Percentiles rank a stretch among this genome's conserved stretches.
phyloP scores from a whole-genome alignment of 75 land plant species.

The Ceratopteris richardii region DNA sequence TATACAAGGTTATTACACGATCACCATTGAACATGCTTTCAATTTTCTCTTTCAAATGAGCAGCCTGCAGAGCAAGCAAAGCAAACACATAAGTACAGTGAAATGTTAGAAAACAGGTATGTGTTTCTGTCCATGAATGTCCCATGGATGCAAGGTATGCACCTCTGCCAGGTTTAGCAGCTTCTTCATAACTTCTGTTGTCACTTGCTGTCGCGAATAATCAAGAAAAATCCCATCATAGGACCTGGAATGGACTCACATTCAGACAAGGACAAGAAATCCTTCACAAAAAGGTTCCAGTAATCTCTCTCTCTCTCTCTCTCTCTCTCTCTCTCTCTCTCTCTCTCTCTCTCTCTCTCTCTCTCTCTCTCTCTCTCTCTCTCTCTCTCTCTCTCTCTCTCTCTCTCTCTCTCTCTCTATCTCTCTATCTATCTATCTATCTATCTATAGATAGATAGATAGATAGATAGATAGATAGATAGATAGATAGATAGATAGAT shows the following conservation, averaged over 20 bases:
- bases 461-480: too few relatives aligned
- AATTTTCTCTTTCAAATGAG: slow-evolving; percentile 68
- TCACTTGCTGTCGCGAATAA: slow-evolving; percentile 71
- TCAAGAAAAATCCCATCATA: slow-evolving; percentile 75
- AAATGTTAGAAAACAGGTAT: background rate
- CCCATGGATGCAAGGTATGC: too few relatives aligned
- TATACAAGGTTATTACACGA: slow-evolving; percentile 45
- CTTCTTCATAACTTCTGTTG: slow-evolving; percentile 50
- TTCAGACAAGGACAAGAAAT: too few relatives aligned
- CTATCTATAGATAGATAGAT: too few relatives aligned
- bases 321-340: background rate
- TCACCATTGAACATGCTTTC: slow-evolving; percentile 75
- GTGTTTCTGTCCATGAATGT: too few relatives aligned
- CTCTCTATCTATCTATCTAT: too few relatives aligned
- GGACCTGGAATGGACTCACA: slow-evolving; percentile 46
- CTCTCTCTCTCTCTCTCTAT: background rate
- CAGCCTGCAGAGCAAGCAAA: slow-evolving; percentile 40
- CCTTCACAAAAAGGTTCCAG: too few relatives aligned
- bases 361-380: slow-evolving; percentile 5
- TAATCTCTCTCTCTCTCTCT: background rate
- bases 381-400: background rate
- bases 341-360: background rate
- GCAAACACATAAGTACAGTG: background rate
- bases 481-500: too few relatives aligned
- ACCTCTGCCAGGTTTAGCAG: slow-evolving; percentile 74